Evolutionary conservation across 768 basidiomycete genomes (phyloP), one percentile per base, ranked within the genome.

Genomic region (Ephemerocybe angulata): DNA sequence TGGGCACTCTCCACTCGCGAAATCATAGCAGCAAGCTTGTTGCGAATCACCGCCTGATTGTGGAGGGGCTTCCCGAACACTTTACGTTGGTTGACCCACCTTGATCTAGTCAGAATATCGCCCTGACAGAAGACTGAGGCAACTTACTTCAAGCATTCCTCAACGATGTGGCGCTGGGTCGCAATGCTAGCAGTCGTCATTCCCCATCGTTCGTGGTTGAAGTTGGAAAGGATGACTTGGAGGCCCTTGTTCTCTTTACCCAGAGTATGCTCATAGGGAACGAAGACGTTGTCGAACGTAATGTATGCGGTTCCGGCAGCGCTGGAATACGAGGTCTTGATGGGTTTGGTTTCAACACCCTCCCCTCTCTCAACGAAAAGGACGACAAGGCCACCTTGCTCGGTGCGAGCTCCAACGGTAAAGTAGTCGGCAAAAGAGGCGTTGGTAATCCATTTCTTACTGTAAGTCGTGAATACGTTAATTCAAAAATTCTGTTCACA

Each of bases 151-250:
- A 52, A 17, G 28, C 47, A 52, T n/a, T 55, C 49, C 19, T 50
- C 53, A 37, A 54, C 21, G 31, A 57, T 42, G 46, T 69, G 37
- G 25, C 50, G 50, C 50, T 52, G 50, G 21, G 37, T 52, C 37
- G 87, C 78, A 44, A 84, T 84, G 24, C 82, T 84, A 29, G 81
- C 74, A 62, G 88, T 90, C 65, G 81, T 83, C 88, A 93, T 94
- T 50, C 89, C 87, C 92, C 90, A 95, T 65, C 90, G 86, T 67
- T 94, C 94, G 70, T 95, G 93, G 69, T 95, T 96, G 73, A 96
- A 97, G 73, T 97, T 86, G 28, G 24, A 25, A 30, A 43, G 31
- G 30, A 77, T 80, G 48, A 79, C 76, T 57, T 76, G 76, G 37
- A 77, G 72, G 29, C 91, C 91, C 59, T 81, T 81, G 51, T 89